Evolutionary conservation across 73 alveolate genomes (phyloP), one percentile per base, ranked within the genome.

Genomic region (Paramecium sonneborni): DNA sequence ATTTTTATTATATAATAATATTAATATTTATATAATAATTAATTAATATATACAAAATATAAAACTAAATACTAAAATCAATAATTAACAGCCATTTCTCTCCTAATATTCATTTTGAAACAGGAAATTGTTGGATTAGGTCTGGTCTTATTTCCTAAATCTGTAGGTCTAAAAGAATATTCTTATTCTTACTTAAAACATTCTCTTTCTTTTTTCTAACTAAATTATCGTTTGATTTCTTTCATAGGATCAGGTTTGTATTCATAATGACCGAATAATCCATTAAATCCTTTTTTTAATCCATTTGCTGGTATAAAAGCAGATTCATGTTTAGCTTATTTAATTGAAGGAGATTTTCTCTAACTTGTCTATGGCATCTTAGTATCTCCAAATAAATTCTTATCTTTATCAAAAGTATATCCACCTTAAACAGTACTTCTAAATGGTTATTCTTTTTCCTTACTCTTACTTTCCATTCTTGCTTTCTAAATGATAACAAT

Each of bases 91-190:
- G 32, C 68, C 52, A 74, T 74, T 15, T 74, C 56, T 74, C 87
- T 74, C 24, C 68, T 74, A 15, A 74, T 74, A 38, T 74, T 74
- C 87, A 10, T 14, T 74, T 74, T 74, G 32, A 37, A 74, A 39
- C 87, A 74, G 10, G 62, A 34, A 12, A 74, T 74, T 10, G 87
- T 74, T 74, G 87, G 87, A 37, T 34, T 74, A 3, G 87, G 87
- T 5, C 57, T 35, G 10, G 55, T 74, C 67, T 18, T 34, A 37
- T 74, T 74, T 5, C 87, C 38, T 28, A 74, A 15, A 74, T 74
- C 38, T 28, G 34, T 5, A n/a, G 87, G 87, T 35, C 87, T 34
- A 34, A 28, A 15, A 14, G 2, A 18, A 37, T 37, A n/a, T 34
- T 34, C 20, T 74, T 20, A 6, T 26, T 8, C 68, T 5, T 74